Percentiles rank a stretch among this genome's conserved stretches.
Conservation (phyloP, 2,329 filamentous ascomycete genomes). For the Fusarium agapanthi region DNA sequence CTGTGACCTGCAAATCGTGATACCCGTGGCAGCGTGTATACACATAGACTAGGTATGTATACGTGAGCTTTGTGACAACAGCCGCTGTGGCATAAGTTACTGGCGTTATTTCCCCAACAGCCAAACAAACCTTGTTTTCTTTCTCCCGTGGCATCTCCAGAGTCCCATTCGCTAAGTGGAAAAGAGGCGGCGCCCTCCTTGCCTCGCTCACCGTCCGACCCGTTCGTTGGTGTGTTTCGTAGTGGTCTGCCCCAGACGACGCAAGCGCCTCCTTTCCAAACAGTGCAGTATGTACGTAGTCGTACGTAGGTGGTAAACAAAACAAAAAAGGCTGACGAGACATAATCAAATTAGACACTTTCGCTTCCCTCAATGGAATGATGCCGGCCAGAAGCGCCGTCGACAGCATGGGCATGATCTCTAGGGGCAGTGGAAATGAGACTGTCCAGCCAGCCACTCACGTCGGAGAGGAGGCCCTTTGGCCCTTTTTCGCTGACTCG, state of each 20-base stretch:
- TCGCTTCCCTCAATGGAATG: constrained; percentile 24
- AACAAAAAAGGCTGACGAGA: neutral
- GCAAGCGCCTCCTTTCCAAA: constrained; percentile 29
- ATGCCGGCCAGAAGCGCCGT: constrained; percentile 1
- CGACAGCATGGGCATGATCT: constrained; percentile 9
- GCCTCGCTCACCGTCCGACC: constrained; percentile 20
- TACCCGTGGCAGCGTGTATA: neutral
- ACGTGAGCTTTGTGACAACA: neutral
- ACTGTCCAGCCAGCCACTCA: constrained; percentile 26
- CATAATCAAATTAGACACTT: constrained; percentile 29
- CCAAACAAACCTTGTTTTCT: constrained; percentile 15
- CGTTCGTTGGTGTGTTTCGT: constrained; percentile 29
- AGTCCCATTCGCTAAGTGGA: constrained; percentile 20
- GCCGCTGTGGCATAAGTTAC: constrained; percentile 1
- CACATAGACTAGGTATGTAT: neutral
- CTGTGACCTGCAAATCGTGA: constrained; percentile 3
- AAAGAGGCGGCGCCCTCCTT: constrained; percentile 15
- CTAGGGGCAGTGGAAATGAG: constrained; percentile 30
- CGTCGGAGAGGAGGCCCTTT: neutral
- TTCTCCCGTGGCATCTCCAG: neutral
- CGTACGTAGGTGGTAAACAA: neutral
- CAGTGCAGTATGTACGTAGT: neutral
- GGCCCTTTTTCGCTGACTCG: constrained; percentile 17
- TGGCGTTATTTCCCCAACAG: neutral
- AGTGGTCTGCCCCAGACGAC: constrained; percentile 18